Base-by-base conservation (phyloP, 352 stramenopile species). In the Globisporangium perplexum region DNA sequence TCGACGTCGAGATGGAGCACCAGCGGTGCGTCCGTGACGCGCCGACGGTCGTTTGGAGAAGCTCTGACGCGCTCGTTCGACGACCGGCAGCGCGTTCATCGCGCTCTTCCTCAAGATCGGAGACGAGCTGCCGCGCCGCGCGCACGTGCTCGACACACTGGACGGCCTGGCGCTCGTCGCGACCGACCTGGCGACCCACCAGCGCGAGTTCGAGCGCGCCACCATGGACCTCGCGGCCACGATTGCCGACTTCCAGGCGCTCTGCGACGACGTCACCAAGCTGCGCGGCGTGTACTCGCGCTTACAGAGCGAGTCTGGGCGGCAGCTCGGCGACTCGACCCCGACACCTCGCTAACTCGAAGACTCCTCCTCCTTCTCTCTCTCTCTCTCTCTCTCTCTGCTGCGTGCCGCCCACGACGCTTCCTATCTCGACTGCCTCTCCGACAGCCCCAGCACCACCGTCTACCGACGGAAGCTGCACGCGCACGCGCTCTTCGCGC, bases 21-120 rank as follows among this genome's bases (percentile, higher is more conserved):
- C 70, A 81, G 44, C 59, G 57, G 71, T 77, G 33, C 23, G 46
- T 62, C 44, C 11, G n/a, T n/a, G n/a, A n/a, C n/a, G n/a, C n/a
- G n/a, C n/a, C n/a, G n/a, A n/a, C n/a, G n/a, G n/a, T n/a, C n/a
- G n/a, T n/a, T n/a, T n/a, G 18, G 11, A 35, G 6, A 8, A 31
- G 12, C 22, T 46, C 31, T 36, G 31, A 36, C 31, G 31, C 7
- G 31, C 7, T 11, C 1, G 3, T 36, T 36, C 7, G 5, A 22
- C 3, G 28, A 10, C 6, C 8, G 24, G 28, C 39, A 77, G 69
- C 4, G 63, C 65, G 7, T 77, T 83, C 53, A 70, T 83, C 22
- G 63, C 76, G 28, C 44, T 84, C n/a, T 81, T 86, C 33, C 56
- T 66, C 28, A 72, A 75, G 55, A 62, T 85, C 39, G 73, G 71